Evolutionary conservation across 2,329 filamentous ascomycete species (phyloP).

Genomic region (Exophiala aquamarina): DNA sequence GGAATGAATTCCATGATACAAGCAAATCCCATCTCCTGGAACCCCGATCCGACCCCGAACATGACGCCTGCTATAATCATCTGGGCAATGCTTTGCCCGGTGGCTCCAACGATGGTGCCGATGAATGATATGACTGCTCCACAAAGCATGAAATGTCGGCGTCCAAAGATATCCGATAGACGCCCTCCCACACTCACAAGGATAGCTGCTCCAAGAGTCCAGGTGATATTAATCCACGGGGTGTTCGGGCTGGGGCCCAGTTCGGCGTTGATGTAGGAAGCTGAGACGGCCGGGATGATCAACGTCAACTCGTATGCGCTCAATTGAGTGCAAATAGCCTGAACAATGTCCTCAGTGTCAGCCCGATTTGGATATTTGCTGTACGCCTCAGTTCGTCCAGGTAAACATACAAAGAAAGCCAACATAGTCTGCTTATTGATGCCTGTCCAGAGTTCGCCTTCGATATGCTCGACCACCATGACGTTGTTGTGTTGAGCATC

Average conservation of each 20-base stretch:
- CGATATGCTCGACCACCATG: slow-evolving; percentile 15
- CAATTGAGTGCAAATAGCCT: slow-evolving; percentile 17
- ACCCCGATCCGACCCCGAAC: slow-evolving; percentile 38
- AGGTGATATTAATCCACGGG: slow-evolving; percentile 16
- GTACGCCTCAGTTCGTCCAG: background rate
- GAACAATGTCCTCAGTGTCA: background rate
- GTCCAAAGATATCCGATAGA: slow-evolving; percentile 38
- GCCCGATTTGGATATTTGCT: background rate
- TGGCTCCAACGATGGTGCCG: slow-evolving; percentile 39
- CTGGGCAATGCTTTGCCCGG: slow-evolving; percentile 36
- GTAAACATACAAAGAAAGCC: slow-evolving; percentile 11
- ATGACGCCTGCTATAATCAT: slow-evolving; percentile 40
- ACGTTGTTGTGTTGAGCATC: no score
- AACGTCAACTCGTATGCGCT: slow-evolving; percentile 15
- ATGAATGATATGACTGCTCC: slow-evolving; percentile 36
- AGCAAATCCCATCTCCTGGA: slow-evolving; percentile 42
- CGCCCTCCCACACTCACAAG: slow-evolving; percentile 34
- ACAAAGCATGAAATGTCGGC: slow-evolving; percentile 36
- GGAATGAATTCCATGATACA: slow-evolving; percentile 42
- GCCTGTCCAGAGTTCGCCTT: slow-evolving; percentile 12
- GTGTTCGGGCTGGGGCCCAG: slow-evolving; percentile 10
- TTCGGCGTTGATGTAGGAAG: slow-evolving; percentile 13
- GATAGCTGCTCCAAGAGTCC: slow-evolving; percentile 13
- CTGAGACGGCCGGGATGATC: slow-evolving; percentile 12
- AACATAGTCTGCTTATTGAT: slow-evolving; percentile 13